Percentiles rank a stretch among this genome's conserved stretches.
These are phyloP conservation scores for Phyllosticta paracitricarpa DNA, from an alignment of 2,329 filamentous ascomycete species.

Conservation along the genomic window DNA sequence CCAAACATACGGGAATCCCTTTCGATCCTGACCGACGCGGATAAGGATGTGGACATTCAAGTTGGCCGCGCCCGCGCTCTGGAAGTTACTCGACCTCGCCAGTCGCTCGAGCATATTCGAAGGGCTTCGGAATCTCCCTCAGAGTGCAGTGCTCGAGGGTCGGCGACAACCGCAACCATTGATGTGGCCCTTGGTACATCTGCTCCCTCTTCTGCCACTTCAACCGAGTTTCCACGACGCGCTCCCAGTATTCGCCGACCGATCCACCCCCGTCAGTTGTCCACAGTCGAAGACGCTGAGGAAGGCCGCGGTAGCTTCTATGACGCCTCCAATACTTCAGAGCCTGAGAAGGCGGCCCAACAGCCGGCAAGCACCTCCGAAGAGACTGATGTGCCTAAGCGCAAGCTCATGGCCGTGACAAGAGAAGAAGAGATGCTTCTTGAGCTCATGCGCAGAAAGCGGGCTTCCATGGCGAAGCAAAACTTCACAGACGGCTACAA, in stretches of 20 bases:
- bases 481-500: slow-evolving; percentile 29
- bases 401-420: slow-evolving; percentile 38
- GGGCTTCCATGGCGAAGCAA: slow-evolving; percentile 36
- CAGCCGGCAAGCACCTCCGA: slow-evolving; percentile 25
- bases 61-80: slow-evolving; percentile 29
- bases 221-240: slow-evolving; percentile 15
- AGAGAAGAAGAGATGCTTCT: slow-evolving; percentile 40
- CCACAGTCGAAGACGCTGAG: slow-evolving; percentile 26
- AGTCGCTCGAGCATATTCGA: neutral
- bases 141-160: slow-evolving; percentile 23
- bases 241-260: slow-evolving; percentile 15
- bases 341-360: slow-evolving; percentile 19
- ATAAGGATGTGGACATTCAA: slow-evolving; percentile 23
- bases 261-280: slow-evolving; percentile 27
- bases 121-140: slow-evolving; percentile 13
- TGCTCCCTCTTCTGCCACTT: slow-evolving; percentile 14
- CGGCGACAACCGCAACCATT: slow-evolving; percentile 28
- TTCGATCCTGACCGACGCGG: slow-evolving; percentile 13
- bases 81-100: slow-evolving; percentile 19
- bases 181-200: slow-evolving; percentile 28
- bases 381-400: slow-evolving; percentile 17
- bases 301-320: slow-evolving; percentile 9
- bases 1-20: slow-evolving; percentile 24
- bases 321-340: slow-evolving; percentile 2
- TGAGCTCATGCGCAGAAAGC: slow-evolving; percentile 40